phyloP scores from a whole-genome alignment of 345 rosid genomes.

The Euclidium syriacum region DNA sequence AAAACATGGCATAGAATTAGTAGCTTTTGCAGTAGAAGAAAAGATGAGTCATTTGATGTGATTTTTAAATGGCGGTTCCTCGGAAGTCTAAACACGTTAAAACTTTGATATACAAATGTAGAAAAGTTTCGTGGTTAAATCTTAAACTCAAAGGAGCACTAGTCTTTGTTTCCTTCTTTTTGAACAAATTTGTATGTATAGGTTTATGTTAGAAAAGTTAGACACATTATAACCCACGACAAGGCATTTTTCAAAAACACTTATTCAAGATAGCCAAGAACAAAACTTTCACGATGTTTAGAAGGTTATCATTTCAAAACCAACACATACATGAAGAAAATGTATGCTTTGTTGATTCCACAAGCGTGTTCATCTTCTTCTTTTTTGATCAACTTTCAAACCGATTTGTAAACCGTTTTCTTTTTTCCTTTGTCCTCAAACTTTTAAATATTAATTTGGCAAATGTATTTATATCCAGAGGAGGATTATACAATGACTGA shows the following conservation, averaged over 20 bases:
- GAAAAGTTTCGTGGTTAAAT: background rate
- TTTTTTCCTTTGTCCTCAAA: no score
- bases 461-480: no score
- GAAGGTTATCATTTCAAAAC: background rate
- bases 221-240: background rate
- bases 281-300: background rate
- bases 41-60: background rate
- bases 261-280: background rate
- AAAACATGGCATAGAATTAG: background rate
- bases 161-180: background rate
- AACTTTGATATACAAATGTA: background rate
- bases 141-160: background rate
- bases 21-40: background rate
- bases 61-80: slow-evolving; percentile 3
- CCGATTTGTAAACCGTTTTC: no score
- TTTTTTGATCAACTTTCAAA: no score
- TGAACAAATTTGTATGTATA: background rate
- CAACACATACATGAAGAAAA: background rate
- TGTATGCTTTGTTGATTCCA: no score
- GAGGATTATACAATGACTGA: no score
- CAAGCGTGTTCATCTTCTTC: no score
- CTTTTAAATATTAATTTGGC: no score
- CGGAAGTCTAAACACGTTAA: slow-evolving; percentile 6
- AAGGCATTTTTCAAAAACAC: background rate
- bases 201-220: background rate